phyloP scores from a whole-genome alignment of 2,329 filamentous ascomycete species.

The Penicillium sp. region DNA sequence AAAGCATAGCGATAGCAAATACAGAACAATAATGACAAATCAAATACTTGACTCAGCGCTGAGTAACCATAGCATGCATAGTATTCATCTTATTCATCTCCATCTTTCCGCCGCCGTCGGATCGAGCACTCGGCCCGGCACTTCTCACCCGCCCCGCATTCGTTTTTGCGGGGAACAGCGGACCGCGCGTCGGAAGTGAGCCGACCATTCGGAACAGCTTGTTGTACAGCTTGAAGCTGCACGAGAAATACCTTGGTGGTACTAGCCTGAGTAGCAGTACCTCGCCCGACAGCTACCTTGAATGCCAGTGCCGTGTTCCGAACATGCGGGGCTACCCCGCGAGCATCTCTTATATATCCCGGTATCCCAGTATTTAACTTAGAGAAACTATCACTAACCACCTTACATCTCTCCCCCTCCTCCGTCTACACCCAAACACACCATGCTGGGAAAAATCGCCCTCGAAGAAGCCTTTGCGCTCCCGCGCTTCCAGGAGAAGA shows the following conservation, averaged over 20 bases:
- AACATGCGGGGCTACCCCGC: constrained; percentile 12
- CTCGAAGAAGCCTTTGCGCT: constrained; percentile 67
- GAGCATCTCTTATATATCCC: background rate
- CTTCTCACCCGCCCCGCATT: constrained; percentile 3
- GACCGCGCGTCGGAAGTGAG: constrained; percentile 12
- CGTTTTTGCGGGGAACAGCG: background rate
- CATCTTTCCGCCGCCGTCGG: constrained; percentile 3
- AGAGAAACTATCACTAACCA: too few species aligned
- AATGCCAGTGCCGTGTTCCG: constrained; percentile 8
- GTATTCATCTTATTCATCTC: too few species aligned
- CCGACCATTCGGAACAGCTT: constrained; percentile 1
- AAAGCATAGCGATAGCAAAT: background rate
- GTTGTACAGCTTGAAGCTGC: too few species aligned
- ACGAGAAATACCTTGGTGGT: too few species aligned
- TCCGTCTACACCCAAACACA: background rate
- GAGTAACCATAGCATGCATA: background rate
- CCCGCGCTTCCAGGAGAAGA: constrained; percentile 62
- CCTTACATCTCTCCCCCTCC: background rate
- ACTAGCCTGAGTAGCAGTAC: too few species aligned
- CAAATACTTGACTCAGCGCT: background rate
- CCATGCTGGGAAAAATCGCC: constrained; percentile 64
- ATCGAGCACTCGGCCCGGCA: constrained; percentile 6
- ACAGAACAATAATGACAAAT: background rate
- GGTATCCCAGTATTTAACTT: too few species aligned
- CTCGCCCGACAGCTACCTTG: too few species aligned